Evolutionary conservation across 2,329 filamentous ascomycete genomes (phyloP).

Genomic region (Hypocreales sp.): DNA sequence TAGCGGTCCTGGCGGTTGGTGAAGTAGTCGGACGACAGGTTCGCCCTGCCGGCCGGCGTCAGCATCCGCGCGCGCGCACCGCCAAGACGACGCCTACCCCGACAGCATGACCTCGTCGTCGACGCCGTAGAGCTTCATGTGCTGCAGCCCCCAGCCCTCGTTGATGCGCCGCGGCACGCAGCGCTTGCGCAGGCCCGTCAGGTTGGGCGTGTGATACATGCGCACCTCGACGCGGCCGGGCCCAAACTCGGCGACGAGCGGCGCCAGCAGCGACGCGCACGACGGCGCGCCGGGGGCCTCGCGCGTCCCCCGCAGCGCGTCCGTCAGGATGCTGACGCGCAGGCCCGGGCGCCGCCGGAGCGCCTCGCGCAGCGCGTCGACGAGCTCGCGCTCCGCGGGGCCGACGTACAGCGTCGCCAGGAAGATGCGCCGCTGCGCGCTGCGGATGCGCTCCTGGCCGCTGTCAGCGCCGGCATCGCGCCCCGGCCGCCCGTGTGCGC

Average conservation of each 20-base stretch:
- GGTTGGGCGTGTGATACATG: slow-evolving; percentile 96
- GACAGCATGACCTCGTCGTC: slow-evolving; percentile 94
- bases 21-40: slow-evolving; percentile 87
- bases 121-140: slow-evolving; percentile 96
- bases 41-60: slow-evolving; percentile 38
- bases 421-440: slow-evolving; percentile 68
- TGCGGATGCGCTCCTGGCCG: slow-evolving; percentile 58
- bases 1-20: slow-evolving; percentile 92
- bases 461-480: background rate
- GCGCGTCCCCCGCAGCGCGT: slow-evolving; percentile 78
- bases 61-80: background rate
- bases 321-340: slow-evolving; percentile 77
- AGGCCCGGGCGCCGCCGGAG: slow-evolving; percentile 60
- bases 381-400: slow-evolving; percentile 79
- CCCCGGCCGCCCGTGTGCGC: background rate
- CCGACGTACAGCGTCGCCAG: slow-evolving; percentile 96
- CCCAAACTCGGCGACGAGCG: slow-evolving; percentile 75
- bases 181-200: slow-evolving; percentile 74
- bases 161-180: slow-evolving; percentile 82
- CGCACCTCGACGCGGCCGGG: slow-evolving; percentile 73
- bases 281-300: slow-evolving; percentile 77
- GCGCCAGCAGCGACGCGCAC: slow-evolving; percentile 74
- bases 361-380: slow-evolving; percentile 61
- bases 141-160: slow-evolving; percentile 94
- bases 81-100: slow-evolving; percentile 36